A percentile compares a stretch with the other conserved stretches of the same genome.
phyloP scores from a whole-genome alignment of 2,329 filamentous ascomycete genomes.

The Ascomycota sp. region DNA sequence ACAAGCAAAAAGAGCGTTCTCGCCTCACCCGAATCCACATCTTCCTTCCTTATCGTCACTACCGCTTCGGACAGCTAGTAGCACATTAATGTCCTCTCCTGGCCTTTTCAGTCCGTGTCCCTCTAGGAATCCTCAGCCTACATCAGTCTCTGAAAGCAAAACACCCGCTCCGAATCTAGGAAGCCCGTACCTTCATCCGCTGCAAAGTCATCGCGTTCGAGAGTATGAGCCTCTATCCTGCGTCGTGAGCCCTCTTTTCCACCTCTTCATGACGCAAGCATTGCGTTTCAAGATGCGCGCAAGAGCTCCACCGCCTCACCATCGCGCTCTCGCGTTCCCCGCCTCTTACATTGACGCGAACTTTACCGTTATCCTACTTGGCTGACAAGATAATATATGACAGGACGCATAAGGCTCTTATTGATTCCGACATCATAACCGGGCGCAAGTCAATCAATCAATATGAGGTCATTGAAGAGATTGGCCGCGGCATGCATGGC shows the following conservation, averaged over 20 bases:
- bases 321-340: too few species aligned
- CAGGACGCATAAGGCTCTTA: constrained; percentile 74
- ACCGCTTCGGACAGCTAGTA: constrained; percentile 27
- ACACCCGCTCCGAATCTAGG: constrained; percentile 26
- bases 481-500: constrained; percentile 86
- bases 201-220: constrained; percentile 54
- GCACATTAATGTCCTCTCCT: constrained; percentile 39
- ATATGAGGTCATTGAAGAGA: constrained; percentile 91
- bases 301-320: too few species aligned
- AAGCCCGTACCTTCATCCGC: constrained; percentile 47
- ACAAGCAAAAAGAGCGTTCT: constrained; percentile 3
- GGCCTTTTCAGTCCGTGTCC: constrained; percentile 37
- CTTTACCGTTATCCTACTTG: not conserved
- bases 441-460: constrained; percentile 95
- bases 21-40: constrained; percentile 13
- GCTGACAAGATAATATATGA: not conserved
- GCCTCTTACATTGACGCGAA: not conserved
- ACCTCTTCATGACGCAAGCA: not conserved
- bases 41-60: constrained; percentile 14
- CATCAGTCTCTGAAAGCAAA: constrained; percentile 30
- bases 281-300: not conserved
- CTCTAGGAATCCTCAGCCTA: constrained; percentile 17
- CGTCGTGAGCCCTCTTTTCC: constrained; percentile 1
- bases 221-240: constrained; percentile 34
- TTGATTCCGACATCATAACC: constrained; percentile 73